Conservation (phyloP, 371 early-diverging fungal genomes). For the Lichtheimia ornata region DNA sequence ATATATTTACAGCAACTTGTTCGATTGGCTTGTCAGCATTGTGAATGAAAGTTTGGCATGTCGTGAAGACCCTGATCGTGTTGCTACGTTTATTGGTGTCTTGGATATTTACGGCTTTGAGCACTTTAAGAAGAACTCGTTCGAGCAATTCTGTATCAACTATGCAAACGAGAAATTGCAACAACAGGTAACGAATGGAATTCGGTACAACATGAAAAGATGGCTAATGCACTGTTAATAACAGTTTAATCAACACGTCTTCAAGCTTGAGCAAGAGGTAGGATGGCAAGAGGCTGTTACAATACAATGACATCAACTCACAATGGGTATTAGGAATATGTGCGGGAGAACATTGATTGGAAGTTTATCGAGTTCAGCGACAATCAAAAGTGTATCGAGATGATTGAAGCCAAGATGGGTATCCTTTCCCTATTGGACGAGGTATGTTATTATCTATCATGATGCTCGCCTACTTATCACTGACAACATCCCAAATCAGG, state of each 20-base stretch:
- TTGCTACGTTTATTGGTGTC: slow-evolving; percentile 86
- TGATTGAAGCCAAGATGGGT: slow-evolving; percentile 97
- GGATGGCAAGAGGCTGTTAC: neutral
- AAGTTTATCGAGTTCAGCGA: slow-evolving; percentile 96
- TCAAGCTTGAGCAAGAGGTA: slow-evolving; percentile 92
- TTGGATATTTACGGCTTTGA: slow-evolving; percentile 97
- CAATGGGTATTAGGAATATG: slow-evolving; percentile 68
- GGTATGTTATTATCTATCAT: slow-evolving; percentile 32
- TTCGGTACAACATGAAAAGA: no score
- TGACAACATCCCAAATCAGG: slow-evolving; percentile 26
- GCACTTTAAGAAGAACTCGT: slow-evolving; percentile 97
- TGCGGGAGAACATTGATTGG: slow-evolving; percentile 91
- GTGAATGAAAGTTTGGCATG: slow-evolving; percentile 79
- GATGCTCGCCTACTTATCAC: neutral
- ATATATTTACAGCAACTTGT: slow-evolving; percentile 88
- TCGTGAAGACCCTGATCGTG: slow-evolving; percentile 39
- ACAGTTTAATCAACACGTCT: slow-evolving; percentile 72
- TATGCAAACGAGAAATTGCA: slow-evolving; percentile 98
- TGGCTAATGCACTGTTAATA: neutral
- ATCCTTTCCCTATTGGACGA: slow-evolving; percentile 97
- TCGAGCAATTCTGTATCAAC: slow-evolving; percentile 99
- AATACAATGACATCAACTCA: neutral
- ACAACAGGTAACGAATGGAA: slow-evolving; percentile 64
- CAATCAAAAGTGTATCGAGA: slow-evolving; percentile 98
- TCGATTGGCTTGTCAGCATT: slow-evolving; percentile 90